Base-by-base conservation (phyloP, 2,329 filamentous ascomycete species). In the Teratosphaeriaceae sp. region DNA sequence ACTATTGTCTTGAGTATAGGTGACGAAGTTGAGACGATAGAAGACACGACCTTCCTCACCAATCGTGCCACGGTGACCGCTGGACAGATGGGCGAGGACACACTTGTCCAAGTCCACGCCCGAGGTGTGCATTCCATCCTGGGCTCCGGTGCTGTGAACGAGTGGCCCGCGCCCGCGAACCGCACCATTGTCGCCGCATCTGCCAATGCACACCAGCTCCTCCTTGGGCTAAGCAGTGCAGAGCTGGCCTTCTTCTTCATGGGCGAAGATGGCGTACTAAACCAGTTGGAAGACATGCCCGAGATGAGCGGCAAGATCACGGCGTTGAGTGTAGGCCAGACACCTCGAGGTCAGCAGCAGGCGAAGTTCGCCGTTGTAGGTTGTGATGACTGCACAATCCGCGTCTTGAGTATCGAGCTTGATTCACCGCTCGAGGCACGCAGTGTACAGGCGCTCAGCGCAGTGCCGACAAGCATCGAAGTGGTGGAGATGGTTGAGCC, bases 181-280 rank as follows among this genome's bases (percentile, higher is more conserved):
- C 80, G 92, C 18, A 94, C 90, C 0, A 97, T 98, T 51, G 88
- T 97, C 36, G 88, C 90, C 7, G 94, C 90, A 24, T 84, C 90
- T 1, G 92, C 90, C 13, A 99, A 98, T 58, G 82, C 90, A 56
- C 80, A 86, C 31, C 92, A 99, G 66, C 87, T 98, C 20, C 88
- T 88, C 3, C 83, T 97, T 38, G 92, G 92, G 1, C 73, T 99
- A 20, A 97, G 89, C 61, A 96, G 89, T 7, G 90, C 90, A 27
- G 92, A 98, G 64, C 90, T 98, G 50, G 86, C 95, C 31, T 98
- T 97, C 61, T 98, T 98, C 55, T 94, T 98, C 63, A 90, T 96
- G 80, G 92, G 96, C 58, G 77, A 80, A 0, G 90, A 97, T 64
- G 89, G 89, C 22, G 90, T 97, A 67, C 95, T 96, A 53, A 85